Evolutionary conservation across 441 rosid species (phyloP).

Genomic region (Adansonia rubrostipa): DNA sequence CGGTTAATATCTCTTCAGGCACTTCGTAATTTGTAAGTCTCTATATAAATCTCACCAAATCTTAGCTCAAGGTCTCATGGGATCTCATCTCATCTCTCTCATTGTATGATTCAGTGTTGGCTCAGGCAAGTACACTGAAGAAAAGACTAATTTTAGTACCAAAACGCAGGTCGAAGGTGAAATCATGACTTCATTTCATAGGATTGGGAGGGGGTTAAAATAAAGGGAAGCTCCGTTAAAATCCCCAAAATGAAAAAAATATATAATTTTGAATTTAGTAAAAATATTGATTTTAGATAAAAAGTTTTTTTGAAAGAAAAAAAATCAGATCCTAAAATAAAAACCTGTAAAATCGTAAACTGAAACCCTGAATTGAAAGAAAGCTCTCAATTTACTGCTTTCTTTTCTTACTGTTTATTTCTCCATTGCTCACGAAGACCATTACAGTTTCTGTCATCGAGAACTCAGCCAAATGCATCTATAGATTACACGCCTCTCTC

Average conservation of each 20-base stretch:
- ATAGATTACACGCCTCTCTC: slow-evolving; percentile 15
- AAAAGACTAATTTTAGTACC: neutral
- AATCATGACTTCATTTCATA: too few species aligned
- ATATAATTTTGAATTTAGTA: too few species aligned
- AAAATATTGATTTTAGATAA: too few species aligned
- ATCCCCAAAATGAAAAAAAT: too few species aligned
- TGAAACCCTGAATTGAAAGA: neutral
- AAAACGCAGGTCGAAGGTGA: too few species aligned
- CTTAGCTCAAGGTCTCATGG: neutral
- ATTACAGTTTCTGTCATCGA: slow-evolving; percentile 38
- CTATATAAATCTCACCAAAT: neutral
- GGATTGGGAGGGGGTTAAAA: too few species aligned
- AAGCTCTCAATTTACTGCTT: neutral
- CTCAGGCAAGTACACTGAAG: neutral
- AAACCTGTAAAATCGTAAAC: neutral
- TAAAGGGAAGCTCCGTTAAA: too few species aligned
- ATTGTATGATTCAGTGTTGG: too few species aligned
- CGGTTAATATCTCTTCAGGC: too few species aligned
- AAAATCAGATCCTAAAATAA: neutral
- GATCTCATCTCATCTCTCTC: neutral
- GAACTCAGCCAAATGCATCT: slow-evolving; percentile 39
- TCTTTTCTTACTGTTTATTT: too few species aligned
- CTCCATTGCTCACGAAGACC: slow-evolving; percentile 10
- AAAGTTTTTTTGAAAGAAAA: too few species aligned
- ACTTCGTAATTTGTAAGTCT: too few species aligned